These are phyloP conservation scores for Komagataella pastoris DNA, from an alignment of 805 yeast species.

Conservation along the genomic window DNA sequence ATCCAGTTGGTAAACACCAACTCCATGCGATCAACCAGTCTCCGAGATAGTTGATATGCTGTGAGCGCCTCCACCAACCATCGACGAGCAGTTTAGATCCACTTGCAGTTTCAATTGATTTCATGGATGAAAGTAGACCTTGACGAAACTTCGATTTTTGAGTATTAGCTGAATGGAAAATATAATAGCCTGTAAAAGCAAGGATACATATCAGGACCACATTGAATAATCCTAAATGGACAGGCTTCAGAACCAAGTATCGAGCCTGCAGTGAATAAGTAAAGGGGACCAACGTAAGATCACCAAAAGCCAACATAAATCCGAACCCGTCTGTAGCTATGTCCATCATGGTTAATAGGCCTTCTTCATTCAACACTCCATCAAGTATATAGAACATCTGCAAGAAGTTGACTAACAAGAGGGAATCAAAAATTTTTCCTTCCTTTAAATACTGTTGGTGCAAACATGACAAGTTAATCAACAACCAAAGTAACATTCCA, in stretches of 20 bases:
- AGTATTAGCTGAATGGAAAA: conserved; percentile 74
- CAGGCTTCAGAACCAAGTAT: conserved; percentile 53
- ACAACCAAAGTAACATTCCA: conserved; percentile 77
- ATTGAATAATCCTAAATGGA: conserved; percentile 33
- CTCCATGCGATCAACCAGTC: conserved; percentile 88
- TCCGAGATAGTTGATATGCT: conserved; percentile 91
- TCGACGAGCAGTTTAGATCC: conserved; percentile 74
- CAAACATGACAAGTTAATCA: conserved; percentile 64
- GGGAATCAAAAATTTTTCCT: conserved; percentile 57
- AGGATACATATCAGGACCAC: conserved; percentile 27
- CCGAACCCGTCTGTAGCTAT: conserved; percentile 96
- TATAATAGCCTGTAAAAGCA: conserved; percentile 55
- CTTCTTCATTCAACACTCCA: conserved; percentile 86
- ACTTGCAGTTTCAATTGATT: conserved; percentile 55
- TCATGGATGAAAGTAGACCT: conserved; percentile 58
- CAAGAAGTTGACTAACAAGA: conserved; percentile 51
- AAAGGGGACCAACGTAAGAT: conserved; percentile 85
- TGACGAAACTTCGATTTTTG: conserved; percentile 78
- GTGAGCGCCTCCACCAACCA: conserved; percentile 94
- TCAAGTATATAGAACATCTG: conserved; percentile 82
- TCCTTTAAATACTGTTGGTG: conserved; percentile 62
- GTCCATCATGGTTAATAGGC: conserved; percentile 88
- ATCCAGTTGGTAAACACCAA: conserved; percentile 89
- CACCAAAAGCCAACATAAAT: conserved; percentile 92
- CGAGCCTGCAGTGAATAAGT: conserved; percentile 80